Base-by-base conservation (phyloP, 1,139 yeast genomes). In the Wickerhamiella infanticola region DNA sequence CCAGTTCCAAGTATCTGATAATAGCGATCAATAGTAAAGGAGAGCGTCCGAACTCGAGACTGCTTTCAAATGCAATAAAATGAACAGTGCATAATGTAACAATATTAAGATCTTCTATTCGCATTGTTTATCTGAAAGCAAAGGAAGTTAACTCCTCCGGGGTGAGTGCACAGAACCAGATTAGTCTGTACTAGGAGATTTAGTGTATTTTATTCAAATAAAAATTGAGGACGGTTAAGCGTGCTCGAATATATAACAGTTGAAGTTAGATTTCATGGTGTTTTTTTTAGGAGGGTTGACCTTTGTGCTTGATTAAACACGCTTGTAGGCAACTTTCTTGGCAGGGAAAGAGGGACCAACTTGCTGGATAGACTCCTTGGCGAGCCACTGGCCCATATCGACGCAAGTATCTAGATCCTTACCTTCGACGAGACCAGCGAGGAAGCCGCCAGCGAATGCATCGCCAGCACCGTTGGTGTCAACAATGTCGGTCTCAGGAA, bases 391-490 rank as follows among this genome's bases (percentile, higher is more conserved):
- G 55, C 98, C 99, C 66, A 80, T 75, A 58, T 81, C 85, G 53
- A 90, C 72, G 50, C 82, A 69, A 45, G 74, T 69, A 37, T 55
- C 64, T 49, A 86, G 63, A 35, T 73, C 56, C 66, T 81, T 77
- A 55, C 81, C 86, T 66, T 80, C 70, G 47, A 84, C 94, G 55
- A 88, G 69, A 50, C 88, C 93, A 50, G 95, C 95, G 56, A 88
- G 68, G 66, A 90, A 90, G 48, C 98, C 99, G 61, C 95, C 94
- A 50, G 97, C 98, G 63, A 90, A 90, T 25, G 98, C 97, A 63
- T 90, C 99, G 65, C 98, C 99, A 42, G 98, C 98, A 71, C 98
- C 98, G 68, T 90, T 90, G 62, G 97, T 84, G 69, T 90, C 99
- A 48, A 74, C 79, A 53, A 90, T 74, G 65, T 81, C 71, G 45